These are phyloP conservation scores for Piedraia hortae DNA, from an alignment of 2,329 filamentous ascomycete species.

Conservation along the genomic window DNA sequence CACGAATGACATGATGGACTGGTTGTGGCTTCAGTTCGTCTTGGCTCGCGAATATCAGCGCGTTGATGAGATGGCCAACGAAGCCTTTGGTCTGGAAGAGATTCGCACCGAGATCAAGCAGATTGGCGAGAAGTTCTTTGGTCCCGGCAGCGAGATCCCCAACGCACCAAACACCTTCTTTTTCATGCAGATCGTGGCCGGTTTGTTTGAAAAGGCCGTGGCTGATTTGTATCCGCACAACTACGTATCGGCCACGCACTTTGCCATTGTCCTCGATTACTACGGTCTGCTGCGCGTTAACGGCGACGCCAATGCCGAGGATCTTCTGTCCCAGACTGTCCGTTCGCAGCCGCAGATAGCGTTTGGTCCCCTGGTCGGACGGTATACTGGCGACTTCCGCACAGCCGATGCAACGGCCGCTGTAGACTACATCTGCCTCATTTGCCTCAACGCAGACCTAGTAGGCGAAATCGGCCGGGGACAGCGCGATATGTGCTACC, in stretches of 20 bases:
- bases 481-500: constrained; percentile 63
- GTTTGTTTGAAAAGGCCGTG: constrained; percentile 83
- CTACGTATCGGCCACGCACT: constrained; percentile 83
- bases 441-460: constrained; percentile 74
- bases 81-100: constrained; percentile 34
- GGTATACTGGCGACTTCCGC: constrained; percentile 89
- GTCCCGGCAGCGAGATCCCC: constrained; percentile 51
- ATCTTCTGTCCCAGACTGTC: constrained; percentile 37
- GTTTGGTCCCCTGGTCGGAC: constrained; percentile 77
- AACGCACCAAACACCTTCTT: constrained; percentile 77
- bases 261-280: constrained; percentile 65
- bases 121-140: constrained; percentile 77
- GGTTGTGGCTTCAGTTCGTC: constrained; percentile 38
- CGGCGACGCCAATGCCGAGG: constrained; percentile 46
- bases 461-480: constrained; percentile 44
- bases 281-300: constrained; percentile 75
- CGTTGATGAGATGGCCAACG: constrained; percentile 32
- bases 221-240: constrained; percentile 77
- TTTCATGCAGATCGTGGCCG: constrained; percentile 67
- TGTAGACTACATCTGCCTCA: constrained; percentile 73
- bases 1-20: constrained; percentile 33
- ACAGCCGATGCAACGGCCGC: constrained; percentile 70
- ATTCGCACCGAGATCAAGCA: constrained; percentile 60
- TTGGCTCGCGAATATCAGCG: constrained; percentile 33
- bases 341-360: constrained; percentile 58